phyloP scores from a whole-genome alignment of 441 rosid species.

The Macaranga tanarius region DNA sequence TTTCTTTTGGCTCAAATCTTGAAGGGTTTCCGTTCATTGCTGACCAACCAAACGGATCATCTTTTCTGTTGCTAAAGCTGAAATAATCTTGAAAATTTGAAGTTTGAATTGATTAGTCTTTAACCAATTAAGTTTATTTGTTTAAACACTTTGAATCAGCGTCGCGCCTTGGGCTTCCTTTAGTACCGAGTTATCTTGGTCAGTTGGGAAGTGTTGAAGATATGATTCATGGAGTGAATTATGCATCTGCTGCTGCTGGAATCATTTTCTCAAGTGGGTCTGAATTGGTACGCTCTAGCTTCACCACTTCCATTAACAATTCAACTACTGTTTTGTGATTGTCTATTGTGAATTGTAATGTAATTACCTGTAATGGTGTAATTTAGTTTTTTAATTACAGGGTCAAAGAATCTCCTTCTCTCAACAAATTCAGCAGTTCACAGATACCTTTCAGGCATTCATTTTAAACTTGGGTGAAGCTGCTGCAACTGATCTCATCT shows the following conservation, averaged over 20 bases:
- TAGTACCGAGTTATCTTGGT: conserved; percentile 85
- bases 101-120: no score
- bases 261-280: conserved; percentile 88
- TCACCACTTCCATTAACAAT: background rate
- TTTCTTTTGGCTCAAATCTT: background rate
- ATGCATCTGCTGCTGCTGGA: conserved; percentile 96
- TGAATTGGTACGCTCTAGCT: conserved; percentile 51
- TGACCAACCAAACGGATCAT: background rate
- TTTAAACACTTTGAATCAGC: conserved; percentile 40
- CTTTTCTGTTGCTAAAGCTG: background rate
- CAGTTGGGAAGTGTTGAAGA: conserved; percentile 54
- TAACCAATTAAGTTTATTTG: background rate
- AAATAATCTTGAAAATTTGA: background rate
- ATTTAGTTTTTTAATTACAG: conserved; percentile 30
- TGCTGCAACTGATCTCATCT: conserved; percentile 48
- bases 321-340: no score
- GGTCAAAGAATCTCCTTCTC: conserved; percentile 83
- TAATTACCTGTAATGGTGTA: background rate
- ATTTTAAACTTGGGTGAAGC: conserved; percentile 71
- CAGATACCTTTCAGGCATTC: conserved; percentile 78
- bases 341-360: background rate
- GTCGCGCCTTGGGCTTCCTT: conserved; percentile 73
- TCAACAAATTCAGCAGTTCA: conserved; percentile 84
- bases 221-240: conserved; percentile 84
- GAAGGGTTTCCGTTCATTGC: background rate